Conservation (phyloP, 768 basidiomycete species). For the Pulveroboletus ravenelii region DNA sequence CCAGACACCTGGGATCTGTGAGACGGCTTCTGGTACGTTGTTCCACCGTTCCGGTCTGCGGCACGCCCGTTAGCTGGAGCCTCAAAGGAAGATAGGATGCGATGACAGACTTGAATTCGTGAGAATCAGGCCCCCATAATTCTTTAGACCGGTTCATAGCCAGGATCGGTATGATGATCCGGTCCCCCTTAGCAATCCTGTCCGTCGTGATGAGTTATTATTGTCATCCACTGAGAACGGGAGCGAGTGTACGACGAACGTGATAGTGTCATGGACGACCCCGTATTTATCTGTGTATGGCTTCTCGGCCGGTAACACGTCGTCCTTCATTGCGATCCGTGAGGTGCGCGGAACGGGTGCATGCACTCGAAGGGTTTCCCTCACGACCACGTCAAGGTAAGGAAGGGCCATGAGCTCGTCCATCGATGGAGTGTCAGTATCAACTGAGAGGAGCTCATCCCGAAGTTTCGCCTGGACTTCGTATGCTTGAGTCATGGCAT, state of each 20-base stretch:
- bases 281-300: conserved; percentile 45
- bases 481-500: conserved; percentile 44
- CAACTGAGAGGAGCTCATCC: conserved; percentile 48
- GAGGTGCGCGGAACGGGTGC: conserved; percentile 43
- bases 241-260: conserved; percentile 20
- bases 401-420: conserved; percentile 62
- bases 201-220: not conserved
- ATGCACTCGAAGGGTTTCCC: conserved; percentile 51
- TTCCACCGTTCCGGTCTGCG: conserved; percentile 66
- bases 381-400: conserved; percentile 62
- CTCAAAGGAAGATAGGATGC: not conserved
- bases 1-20: conserved; percentile 55
- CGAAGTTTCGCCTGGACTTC: conserved; percentile 53
- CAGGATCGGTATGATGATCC: conserved; percentile 47
- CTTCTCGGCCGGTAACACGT: conserved; percentile 44
- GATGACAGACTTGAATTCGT: conserved; percentile 49
- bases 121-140: conserved; percentile 61
- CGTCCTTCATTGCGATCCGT: conserved; percentile 48
- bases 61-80: no score
- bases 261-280: conserved; percentile 34
- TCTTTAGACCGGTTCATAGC: conserved; percentile 46
- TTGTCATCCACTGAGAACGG: not conserved
- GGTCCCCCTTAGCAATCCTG: conserved; percentile 42
- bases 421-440: conserved; percentile 59
- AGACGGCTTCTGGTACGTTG: conserved; percentile 39